Base-by-base conservation (phyloP, 768 basidiomycete genomes). In the Tulasnella calospora region DNA sequence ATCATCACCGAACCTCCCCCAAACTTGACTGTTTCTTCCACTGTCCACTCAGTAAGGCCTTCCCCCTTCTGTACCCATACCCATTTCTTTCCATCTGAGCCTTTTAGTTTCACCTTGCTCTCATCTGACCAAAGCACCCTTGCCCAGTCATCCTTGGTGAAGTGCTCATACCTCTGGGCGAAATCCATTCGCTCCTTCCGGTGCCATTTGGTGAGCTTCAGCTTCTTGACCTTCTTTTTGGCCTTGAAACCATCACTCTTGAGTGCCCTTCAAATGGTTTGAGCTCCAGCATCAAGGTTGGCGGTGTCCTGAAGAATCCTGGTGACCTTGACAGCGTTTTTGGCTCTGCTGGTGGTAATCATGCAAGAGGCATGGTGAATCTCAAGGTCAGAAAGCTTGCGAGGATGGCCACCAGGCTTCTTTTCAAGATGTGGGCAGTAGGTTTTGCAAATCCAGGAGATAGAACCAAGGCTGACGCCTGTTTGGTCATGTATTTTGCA, bases 1-100 rank as follows among this genome's bases (percentile, higher is more conserved):
- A 33, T 73, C 72, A 73, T 46, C 72, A 73, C 27, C 1, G 72
- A 73, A 33, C 72, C 72, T 33, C 72, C 72, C 30, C 72, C 72
- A 73, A 73, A 73, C 72, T 73, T 73, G 40, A 73, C 72, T 13
- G 40, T 73, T 27, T 27, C 33, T 27, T 73, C 72, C 27, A 73
- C 72, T 46, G 44, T 38, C 33, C 72, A 13, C 30, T 73, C 35
- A 51, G 36, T 73, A 46, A 41, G 72, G 33, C 36, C 27, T 36
- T 69, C 44, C 44, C 44, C 44, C 44, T 44, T 44, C 44, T 15
- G 44, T 44, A 44, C 40, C 72, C 67, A 67, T 33, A 76, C 35
- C 47, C 77, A 78, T 76, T 80, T 82, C 89, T 88, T 35, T 87
- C 88, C 67, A 84, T 85, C 57, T 91, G 83, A 82, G 89, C 88